Conservation (phyloP, 805 yeast species). For the Yarrowia divulgata region DNA sequence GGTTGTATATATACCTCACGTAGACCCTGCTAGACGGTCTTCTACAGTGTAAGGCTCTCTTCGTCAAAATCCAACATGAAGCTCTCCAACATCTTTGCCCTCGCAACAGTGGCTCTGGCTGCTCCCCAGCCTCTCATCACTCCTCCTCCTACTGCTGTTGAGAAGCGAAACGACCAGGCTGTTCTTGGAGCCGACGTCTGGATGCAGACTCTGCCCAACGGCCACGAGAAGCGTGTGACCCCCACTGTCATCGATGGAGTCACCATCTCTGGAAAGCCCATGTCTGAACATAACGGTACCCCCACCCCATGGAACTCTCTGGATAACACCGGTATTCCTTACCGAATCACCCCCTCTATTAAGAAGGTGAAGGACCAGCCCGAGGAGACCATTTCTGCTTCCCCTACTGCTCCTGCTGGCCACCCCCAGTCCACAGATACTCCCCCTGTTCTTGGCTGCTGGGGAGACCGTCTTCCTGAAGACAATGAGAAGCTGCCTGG, state of each 20-base stretch:
- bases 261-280: conserved; percentile 57
- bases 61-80: neutral
- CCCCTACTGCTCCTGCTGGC: conserved; percentile 54
- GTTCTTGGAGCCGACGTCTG: conserved; percentile 41
- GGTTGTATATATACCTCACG: conserved; percentile 16
- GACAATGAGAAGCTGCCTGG: conserved; percentile 45
- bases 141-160: conserved; percentile 12
- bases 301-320: conserved; percentile 56
- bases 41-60: neutral
- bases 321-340: conserved; percentile 57
- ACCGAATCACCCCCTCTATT: conserved; percentile 54
- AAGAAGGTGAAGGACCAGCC: conserved; percentile 44
- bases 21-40: neutral
- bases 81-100: conserved; percentile 19
- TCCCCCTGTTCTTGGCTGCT: conserved; percentile 57
- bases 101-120: conserved; percentile 27
- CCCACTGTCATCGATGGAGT: conserved; percentile 69
- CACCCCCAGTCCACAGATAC: conserved; percentile 53
- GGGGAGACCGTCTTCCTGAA: conserved; percentile 54
- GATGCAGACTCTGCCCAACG: conserved; percentile 43
- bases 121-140: conserved; percentile 38
- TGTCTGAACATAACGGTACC: conserved; percentile 48
- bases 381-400: conserved; percentile 51
- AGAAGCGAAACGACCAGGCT: conserved; percentile 35
- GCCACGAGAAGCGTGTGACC: conserved; percentile 55